Evolutionary conservation across 2,329 filamentous ascomycete genomes (phyloP).

Genomic region (Chaetomiaceae sp.): DNA sequence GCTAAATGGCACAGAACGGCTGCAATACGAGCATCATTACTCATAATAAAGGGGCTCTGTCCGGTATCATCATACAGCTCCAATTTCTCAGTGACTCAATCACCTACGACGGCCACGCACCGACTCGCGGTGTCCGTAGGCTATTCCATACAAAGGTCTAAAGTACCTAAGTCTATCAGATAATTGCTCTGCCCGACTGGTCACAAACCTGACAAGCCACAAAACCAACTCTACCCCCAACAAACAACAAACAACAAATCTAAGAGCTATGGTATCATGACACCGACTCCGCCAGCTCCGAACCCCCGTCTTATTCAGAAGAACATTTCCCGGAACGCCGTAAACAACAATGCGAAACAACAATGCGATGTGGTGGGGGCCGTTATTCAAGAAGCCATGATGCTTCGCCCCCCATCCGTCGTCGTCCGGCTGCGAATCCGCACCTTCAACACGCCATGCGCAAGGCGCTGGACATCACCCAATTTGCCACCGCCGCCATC

Average conservation of each 20-base stretch:
- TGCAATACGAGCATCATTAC: no score
- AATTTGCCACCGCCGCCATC: not conserved
- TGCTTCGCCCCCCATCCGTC: slow-evolving; percentile 38
- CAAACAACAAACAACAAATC: no score
- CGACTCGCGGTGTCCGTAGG: no score
- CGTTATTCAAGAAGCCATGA: slow-evolving; percentile 34
- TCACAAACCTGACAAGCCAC: not conserved
- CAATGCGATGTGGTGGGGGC: not conserved
- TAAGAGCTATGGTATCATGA: slow-evolving; percentile 4
- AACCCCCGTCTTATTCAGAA: not conserved
- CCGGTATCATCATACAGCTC: no score
- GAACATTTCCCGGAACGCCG: slow-evolving; percentile 1
- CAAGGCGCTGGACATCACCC: slow-evolving; percentile 27
- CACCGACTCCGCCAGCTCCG: not conserved
- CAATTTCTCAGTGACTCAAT: no score
- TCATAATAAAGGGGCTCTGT: no score
- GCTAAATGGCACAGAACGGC: no score
- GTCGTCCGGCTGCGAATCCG: slow-evolving; percentile 38
- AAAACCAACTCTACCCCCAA: not conserved
- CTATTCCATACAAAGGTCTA: no score
- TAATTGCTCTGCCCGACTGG: not conserved
- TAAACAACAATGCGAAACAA: not conserved
- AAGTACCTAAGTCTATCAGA: slow-evolving; percentile 3
- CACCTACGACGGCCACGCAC: no score
- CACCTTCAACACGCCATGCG: slow-evolving; percentile 36